A percentile compares a stretch with the other conserved stretches of the same genome.
Evolutionary conservation across 2,329 filamentous ascomycete species (phyloP).

Genomic region (Trichoderma cornu-damae): DNA sequence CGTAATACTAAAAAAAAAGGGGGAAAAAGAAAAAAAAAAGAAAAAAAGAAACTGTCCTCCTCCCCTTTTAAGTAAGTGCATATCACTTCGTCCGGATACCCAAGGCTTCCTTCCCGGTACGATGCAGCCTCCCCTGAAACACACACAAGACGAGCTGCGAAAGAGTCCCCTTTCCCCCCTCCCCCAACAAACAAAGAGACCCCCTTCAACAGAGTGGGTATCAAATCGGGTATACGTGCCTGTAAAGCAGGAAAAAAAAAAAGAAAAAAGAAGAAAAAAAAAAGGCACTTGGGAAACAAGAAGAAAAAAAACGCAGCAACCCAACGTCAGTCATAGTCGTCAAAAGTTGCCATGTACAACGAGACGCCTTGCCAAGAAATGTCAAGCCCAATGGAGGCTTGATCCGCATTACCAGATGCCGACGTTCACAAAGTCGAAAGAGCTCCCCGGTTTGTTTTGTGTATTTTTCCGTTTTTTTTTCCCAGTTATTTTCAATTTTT

Average conservation of each 20-base stretch:
- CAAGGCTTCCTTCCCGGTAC: neutral
- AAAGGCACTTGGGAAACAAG: slow-evolving; percentile 3
- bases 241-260: slow-evolving; percentile 8
- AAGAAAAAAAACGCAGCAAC: slow-evolving; percentile 1
- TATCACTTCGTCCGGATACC: slow-evolving; percentile 3
- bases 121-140: slow-evolving; percentile 13
- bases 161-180: no score
- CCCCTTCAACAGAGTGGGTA: slow-evolving; percentile 20
- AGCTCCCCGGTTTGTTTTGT: slow-evolving; percentile 10
- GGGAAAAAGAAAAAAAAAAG: no score
- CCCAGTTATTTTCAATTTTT: neutral
- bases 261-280: slow-evolving; percentile 8
- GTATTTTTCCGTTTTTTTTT: neutral
- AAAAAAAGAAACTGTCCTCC: neutral
- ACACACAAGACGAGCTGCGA: slow-evolving; percentile 16
- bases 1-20: neutral
- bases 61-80: neutral
- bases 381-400: neutral
- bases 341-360: slow-evolving; percentile 16
- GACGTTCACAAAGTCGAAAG: neutral
- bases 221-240: slow-evolving; percentile 24
- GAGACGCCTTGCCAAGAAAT: slow-evolving; percentile 1
- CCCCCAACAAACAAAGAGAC: neutral
- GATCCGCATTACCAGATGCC: neutral
- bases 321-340: slow-evolving; percentile 16